Percentiles rank a stretch among this genome's conserved stretches.
phyloP scores from a whole-genome alignment of 306 rosid species.

The Acmispon strigosus region DNA sequence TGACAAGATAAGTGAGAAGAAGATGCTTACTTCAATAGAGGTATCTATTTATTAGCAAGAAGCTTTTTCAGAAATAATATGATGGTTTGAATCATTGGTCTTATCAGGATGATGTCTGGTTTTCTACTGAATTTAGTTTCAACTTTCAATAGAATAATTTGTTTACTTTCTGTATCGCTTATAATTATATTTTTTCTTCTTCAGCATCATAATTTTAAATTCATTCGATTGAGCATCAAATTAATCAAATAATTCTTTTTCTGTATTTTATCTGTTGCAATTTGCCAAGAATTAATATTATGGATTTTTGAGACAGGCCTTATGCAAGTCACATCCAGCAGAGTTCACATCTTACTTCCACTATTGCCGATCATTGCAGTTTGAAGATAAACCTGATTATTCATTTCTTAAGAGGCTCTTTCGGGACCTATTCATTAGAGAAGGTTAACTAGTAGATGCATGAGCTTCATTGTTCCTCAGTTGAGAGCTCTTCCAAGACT shows the following conservation, averaged over 20 bases:
- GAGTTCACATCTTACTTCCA: constrained; percentile 94
- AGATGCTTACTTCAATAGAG: constrained; percentile 93
- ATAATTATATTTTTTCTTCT: not conserved
- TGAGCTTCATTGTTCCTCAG: constrained; percentile 1
- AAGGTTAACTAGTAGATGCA: constrained; percentile 50
- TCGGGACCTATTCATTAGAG: constrained; percentile 89
- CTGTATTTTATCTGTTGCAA: not conserved
- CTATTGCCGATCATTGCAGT: constrained; percentile 84
- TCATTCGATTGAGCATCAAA: not conserved
- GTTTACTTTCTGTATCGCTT: not conserved
- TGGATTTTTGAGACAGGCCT: constrained; percentile 47
- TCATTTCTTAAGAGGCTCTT: constrained; percentile 93
- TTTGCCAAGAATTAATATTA: constrained; percentile 7
- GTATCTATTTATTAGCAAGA: constrained; percentile 35
- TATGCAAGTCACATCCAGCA: constrained; percentile 77
- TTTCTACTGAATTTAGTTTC: not conserved
- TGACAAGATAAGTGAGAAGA: constrained; percentile 97
- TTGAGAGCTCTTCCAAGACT: constrained; percentile 12
- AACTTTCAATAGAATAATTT: not conserved
- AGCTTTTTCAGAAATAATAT: not conserved
- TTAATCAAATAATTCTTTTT: not conserved
- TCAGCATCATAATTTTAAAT: not conserved
- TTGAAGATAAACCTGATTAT: constrained; percentile 98
- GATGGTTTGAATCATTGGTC: not conserved
- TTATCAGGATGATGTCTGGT: not conserved